Base-by-base conservation (phyloP, 805 yeast species). In the Myxozyma vanderwaltii region DNA sequence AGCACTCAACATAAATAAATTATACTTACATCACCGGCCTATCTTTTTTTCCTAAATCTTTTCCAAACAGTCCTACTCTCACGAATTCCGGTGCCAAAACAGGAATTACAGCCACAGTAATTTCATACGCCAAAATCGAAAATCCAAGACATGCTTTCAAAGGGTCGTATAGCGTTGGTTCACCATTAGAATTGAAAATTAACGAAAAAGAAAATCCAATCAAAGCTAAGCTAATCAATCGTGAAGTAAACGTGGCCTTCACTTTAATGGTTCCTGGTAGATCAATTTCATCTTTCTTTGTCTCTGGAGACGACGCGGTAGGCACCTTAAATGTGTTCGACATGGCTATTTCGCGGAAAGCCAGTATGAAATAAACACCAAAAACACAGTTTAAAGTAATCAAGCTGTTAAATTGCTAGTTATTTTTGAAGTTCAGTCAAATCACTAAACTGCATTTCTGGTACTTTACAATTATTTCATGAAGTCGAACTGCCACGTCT, bases 21-120 rank as follows among this genome's bases (percentile, higher is more conserved):
- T n/a, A n/a, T n/a, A 44, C 59, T 17, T 24, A 56, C 58, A 61
- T 56, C 41, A 56, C 77, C 0, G 96, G 95, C 43, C 73, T 77
- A n/a, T 82, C 83, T n/a, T 71, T 72, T 71, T 94, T 94, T 45
- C 91, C 85, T 69, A 91, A 67, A 71, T 94, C 99, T 62, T 80
- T 83, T 8, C 99, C 99, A 62, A 75, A 81, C n/a, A 94, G 79
- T 0, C 99, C 99, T 45, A 87, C 82, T 54, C 81, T 80, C 23
- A 88, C 79, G 72, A 91, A 91, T 43, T 84, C 77, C 0, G 81
- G 78, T 0, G 85, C 79, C n/a, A 87, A 78, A 38, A 77, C 73
- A 1, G 97, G 97, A 46, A 91, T 85, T 63, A 91, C 69, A 54
- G 76, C 72, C 58, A 77, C 74, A 2, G 91, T 85, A 38, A 79